Evolutionary conservation across 2,329 filamentous ascomycete species (phyloP), one percentile per base, ranked within the genome.

Genomic region (Alternaria triticimaculans): DNA sequence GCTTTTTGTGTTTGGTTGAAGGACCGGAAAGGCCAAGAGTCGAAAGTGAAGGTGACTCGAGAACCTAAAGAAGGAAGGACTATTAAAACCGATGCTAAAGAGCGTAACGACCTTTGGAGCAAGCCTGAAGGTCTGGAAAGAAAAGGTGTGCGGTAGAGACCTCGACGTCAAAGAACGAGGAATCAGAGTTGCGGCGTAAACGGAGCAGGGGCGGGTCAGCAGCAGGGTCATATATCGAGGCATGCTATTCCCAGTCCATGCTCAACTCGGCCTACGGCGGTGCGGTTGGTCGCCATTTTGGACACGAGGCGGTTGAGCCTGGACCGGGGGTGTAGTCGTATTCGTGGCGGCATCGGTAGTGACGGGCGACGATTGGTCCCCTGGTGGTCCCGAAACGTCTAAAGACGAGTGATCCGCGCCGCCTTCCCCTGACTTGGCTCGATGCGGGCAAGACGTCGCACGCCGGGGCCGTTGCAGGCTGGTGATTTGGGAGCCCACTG

Each of bases 81-180:
- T 56, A 63, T 58, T 65, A 67, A 67, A 60, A 64, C 58, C 44
- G 57, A 62, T 61, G 63, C 61, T 71, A 79, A 79, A 73, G 76
- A 79, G 74, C 62, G 76, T 66, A 71, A 76, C 72, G 76, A 78
- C 76, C 66, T 72, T 46, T 55, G 74, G 73, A 73, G 60, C 46
- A 55, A 64, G 63, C 70, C 76, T 72, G 64, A 70, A 71, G 69
- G 75, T 76, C 75, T 75, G 60, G 26, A 69, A 68, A 68, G 70
- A 69, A 68, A 63, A 65, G 60, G 61, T 46, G 23, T 56, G 63
- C 64, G 51, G 58, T 63, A 65, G 66, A 68, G 70, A 73, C 68
- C 70, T 72, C 74, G 66, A 76, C 63, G 74, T 73, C 68, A 61
- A 65, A 62, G 64, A 73, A 67, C 65, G 69, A 72, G 68, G 73